Base-by-base conservation (phyloP, 1,284 basidiomycete genomes). In the Heterobasidion irregulare region DNA sequence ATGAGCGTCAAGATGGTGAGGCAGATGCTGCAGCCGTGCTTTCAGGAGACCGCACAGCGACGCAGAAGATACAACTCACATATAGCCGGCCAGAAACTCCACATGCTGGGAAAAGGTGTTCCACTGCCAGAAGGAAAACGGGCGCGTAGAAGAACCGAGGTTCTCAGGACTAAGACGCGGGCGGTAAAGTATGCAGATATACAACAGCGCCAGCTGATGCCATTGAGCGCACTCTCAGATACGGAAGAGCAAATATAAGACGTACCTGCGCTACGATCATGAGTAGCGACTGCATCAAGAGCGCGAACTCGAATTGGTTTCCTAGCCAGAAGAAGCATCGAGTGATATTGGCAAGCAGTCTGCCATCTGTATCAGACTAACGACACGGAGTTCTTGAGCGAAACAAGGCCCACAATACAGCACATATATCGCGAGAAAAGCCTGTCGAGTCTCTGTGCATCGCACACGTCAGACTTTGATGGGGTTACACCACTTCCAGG, bases 251-350 rank as follows among this genome's bases (percentile, higher is more conserved):
- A 48, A 58, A 49, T n/a, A 26, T 50, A 45, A 26, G 45, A 65
- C 75, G 56, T 62, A 88, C 89, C 72, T 92, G 89, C 7, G 88
- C 81, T 47, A 86, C 57, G 59, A 92, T 91, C 88, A 93, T 90
- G 55, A 91, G 72, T 55, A 92, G 69, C 15, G 87, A 89, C 68
- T 93, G 89, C 12, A 91, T 62, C 41, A 92, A 73, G 52, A 94
- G 72, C 1, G 91, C 77, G 48, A 81, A 70, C 71, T 93, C 92
- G 67, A 92, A 94, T 47, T 68, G 85, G 53, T 85, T 77, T 66
- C 90, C 90, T 50, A 94, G 70, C 91, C 92, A 92, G 71, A 92
- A 92, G 74, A 93, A 92, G 69, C 89, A 91, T 64, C 89, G 76
- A 18, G 84, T 85, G 54, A 92, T 88, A 68, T 92, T 92, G 52